A percentile compares a stretch with the other conserved stretches of the same genome.
phyloP scores from a whole-genome alignment of 805 yeast genomes.

The Candida nonsorbophila region DNA sequence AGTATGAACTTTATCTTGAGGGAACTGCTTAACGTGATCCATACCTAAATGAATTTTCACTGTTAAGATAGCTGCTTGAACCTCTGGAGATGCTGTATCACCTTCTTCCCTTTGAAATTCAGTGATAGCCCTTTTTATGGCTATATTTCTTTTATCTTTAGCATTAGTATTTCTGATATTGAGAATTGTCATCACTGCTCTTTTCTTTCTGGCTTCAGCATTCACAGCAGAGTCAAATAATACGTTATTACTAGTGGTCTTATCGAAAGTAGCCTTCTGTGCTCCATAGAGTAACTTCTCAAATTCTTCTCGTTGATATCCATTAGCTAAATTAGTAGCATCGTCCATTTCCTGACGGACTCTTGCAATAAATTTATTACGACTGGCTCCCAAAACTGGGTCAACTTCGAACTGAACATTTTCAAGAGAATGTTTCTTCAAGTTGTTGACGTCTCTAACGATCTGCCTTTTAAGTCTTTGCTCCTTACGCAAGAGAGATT shows the following conservation, averaged over 20 bases:
- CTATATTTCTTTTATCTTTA: conserved; percentile 51
- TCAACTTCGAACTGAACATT: conserved; percentile 46
- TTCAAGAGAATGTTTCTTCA: conserved; percentile 31
- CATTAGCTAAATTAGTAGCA: conserved; percentile 49
- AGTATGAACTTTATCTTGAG: conserved; percentile 67
- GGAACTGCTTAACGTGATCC: conserved; percentile 60
- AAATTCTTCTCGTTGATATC: conserved; percentile 57
- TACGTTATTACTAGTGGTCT: conserved; percentile 23
- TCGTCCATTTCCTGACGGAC: conserved; percentile 62
- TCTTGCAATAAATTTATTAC: conserved; percentile 64
- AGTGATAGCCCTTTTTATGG: conserved; percentile 58
- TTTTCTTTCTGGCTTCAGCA: conserved; percentile 53
- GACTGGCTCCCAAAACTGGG: conserved; percentile 75
- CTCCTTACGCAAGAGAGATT: conserved; percentile 33
- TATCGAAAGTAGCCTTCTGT: conserved; percentile 51
- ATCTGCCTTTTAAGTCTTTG: conserved; percentile 36
- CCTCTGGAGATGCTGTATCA: conserved; percentile 94
- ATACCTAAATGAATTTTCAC: conserved; percentile 73
- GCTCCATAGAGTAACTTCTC: conserved; percentile 77
- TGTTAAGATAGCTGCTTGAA: conserved; percentile 89
- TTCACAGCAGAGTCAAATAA: conserved; percentile 20
- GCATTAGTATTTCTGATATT: conserved; percentile 66
- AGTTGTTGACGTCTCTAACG: conserved; percentile 33
- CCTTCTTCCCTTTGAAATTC: conserved; percentile 84
- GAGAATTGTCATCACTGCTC: conserved; percentile 65